phyloP scores from a whole-genome alignment of 495 filamentous ascomycete genomes.

The Rostrohypoxylon terebratum region DNA sequence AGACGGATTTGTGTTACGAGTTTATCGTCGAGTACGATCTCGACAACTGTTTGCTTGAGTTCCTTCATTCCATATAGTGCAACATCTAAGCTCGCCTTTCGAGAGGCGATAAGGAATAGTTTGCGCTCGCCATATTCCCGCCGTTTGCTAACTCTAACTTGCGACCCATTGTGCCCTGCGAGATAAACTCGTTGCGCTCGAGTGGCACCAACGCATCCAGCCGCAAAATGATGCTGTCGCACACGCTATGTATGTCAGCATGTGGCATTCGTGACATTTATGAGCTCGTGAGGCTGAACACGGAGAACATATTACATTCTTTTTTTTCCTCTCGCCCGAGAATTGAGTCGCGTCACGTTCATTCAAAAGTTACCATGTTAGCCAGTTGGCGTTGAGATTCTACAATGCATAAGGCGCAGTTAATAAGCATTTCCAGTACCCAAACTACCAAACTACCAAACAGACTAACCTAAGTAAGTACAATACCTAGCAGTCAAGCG shows the following conservation, averaged over 20 bases:
- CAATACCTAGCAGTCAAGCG: background rate
- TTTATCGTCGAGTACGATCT: conserved; percentile 17
- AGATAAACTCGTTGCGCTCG: background rate
- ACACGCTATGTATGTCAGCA: conserved; percentile 1
- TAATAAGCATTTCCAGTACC: background rate
- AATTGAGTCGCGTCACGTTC: background rate
- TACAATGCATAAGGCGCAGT: background rate
- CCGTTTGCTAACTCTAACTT: conserved; percentile 1
- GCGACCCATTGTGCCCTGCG: background rate
- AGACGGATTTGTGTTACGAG: background rate
- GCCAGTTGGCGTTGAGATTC: background rate
- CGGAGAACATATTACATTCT: background rate
- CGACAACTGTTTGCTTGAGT: conserved; percentile 13
- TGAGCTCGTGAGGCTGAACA: conserved; percentile 28
- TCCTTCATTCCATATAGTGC: background rate
- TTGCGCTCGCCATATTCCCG: background rate
- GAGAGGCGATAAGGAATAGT: background rate
- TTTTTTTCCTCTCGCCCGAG: background rate
- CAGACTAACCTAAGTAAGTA: background rate
- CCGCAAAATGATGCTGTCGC: conserved; percentile 7
- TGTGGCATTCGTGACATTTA: conserved; percentile 8
- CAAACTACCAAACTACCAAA: background rate
- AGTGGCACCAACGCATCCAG: conserved; percentile 11
- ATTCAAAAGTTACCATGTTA: background rate
- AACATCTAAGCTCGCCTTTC: conserved; percentile 1